phyloP scores from a whole-genome alignment of 164 flowering plant species.

The Warburgia ugandensis region DNA sequence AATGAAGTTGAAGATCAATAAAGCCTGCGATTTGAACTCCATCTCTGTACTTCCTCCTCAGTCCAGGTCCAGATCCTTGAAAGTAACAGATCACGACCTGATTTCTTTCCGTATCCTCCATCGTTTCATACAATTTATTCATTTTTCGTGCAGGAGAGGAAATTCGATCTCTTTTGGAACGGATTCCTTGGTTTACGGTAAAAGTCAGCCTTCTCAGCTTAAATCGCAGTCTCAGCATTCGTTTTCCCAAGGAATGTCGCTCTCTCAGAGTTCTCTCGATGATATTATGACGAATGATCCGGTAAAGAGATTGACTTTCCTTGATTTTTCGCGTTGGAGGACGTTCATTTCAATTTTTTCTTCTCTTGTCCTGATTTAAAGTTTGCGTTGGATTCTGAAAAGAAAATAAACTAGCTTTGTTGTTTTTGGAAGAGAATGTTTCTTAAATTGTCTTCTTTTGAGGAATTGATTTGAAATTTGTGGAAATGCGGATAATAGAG shows the following conservation, averaged over 20 bases:
- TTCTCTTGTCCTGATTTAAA: too few species aligned
- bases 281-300: constrained; percentile 49
- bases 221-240: constrained; percentile 70
- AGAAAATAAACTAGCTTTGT: too few species aligned
- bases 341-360: too few species aligned
- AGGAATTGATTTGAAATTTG: too few species aligned
- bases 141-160: constrained; percentile 34
- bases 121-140: neutral
- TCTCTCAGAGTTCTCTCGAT: constrained; percentile 73
- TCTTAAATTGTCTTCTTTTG: too few species aligned
- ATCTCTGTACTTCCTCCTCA: constrained; percentile 92
- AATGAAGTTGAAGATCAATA: constrained; percentile 55
- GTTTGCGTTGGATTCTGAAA: too few species aligned
- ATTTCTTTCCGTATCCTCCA: too few species aligned
- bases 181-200: constrained; percentile 31
- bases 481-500: too few species aligned
- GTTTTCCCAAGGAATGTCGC: constrained; percentile 66
- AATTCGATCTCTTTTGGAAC: constrained; percentile 26
- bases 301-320: constrained; percentile 20
- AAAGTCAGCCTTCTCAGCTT: constrained; percentile 43
- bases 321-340: neutral
- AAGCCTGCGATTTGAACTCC: constrained; percentile 82
- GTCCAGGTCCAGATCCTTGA: constrained; percentile 31
- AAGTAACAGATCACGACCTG: too few species aligned
- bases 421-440: too few species aligned